Evolutionary conservation across 305 asterid species (phyloP).

Genomic region (Fraxinus paxiana): DNA sequence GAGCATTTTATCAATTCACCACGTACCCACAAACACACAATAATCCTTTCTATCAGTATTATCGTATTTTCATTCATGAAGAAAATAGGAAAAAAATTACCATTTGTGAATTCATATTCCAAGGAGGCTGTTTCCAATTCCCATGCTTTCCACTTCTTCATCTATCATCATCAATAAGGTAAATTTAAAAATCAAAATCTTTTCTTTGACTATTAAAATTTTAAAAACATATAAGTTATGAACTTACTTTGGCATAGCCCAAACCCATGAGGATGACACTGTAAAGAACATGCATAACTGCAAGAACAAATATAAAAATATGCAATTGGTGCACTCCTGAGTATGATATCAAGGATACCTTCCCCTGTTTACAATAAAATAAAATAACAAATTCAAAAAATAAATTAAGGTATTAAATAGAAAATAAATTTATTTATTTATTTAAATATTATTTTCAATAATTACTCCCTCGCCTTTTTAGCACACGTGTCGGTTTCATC

Average conservation of each 20-base stretch:
- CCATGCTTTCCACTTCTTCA: constrained; percentile 77
- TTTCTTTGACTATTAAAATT: background rate
- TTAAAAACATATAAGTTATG: background rate
- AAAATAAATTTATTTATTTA: background rate
- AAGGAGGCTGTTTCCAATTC: constrained; percentile 61
- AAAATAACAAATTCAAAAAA: background rate
- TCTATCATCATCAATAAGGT: constrained; percentile 25
- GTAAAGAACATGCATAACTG: constrained; percentile 60
- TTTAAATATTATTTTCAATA: background rate
- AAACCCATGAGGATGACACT: constrained; percentile 49
- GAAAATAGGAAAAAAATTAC: constrained; percentile 27
- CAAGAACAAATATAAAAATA: constrained; percentile 68
- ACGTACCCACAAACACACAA: background rate
- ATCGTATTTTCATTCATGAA: background rate
- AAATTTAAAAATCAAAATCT: background rate
- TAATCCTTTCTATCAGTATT: background rate
- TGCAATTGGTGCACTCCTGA: constrained; percentile 64
- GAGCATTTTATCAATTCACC: background rate
- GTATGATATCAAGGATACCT: constrained; percentile 50
- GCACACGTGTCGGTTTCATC: constrained; percentile 36
- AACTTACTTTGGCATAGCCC: constrained; percentile 58
- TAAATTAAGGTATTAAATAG: background rate
- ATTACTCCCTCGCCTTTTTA: constrained; percentile 18
- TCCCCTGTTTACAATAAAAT: constrained; percentile 29
- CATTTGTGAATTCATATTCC: constrained; percentile 59